Evolutionary conservation across 2,329 filamentous ascomycete species (phyloP).

Genomic region (Cordyceps tenuipes): DNA sequence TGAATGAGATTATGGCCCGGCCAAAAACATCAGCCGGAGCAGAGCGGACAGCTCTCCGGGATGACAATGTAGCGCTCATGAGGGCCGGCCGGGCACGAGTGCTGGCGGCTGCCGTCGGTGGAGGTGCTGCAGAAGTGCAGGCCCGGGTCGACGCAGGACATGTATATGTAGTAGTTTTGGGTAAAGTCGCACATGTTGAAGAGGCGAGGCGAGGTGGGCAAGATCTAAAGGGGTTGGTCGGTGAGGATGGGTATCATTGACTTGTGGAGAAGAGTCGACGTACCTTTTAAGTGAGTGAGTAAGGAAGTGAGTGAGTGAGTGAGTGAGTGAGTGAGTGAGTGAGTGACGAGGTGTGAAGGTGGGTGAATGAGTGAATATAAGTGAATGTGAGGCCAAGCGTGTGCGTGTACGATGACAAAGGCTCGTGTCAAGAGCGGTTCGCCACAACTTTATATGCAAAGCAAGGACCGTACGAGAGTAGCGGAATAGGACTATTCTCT

Average conservation of each 20-base stretch:
- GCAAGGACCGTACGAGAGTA: not conserved
- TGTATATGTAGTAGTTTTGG: slow-evolving; percentile 72
- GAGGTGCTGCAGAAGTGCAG: slow-evolving; percentile 64
- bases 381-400: too few species aligned
- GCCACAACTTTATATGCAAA: not conserved
- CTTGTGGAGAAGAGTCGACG: too few species aligned
- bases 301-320: too few species aligned
- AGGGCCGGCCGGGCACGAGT: slow-evolving; percentile 53
- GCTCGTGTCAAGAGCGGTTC: too few species aligned
- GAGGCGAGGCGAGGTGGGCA: not conserved
- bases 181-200: slow-evolving; percentile 54
- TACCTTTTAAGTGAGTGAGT: too few species aligned
- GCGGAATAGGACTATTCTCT: not conserved
- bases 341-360: not conserved
- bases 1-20: not conserved
- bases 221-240: not conserved
- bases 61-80: slow-evolving; percentile 69
- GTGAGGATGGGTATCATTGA: not conserved
- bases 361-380: not conserved
- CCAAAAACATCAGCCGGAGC: slow-evolving; percentile 25
- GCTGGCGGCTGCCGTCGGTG: slow-evolving; percentile 54
- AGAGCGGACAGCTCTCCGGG: slow-evolving; percentile 49
- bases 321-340: too few species aligned
- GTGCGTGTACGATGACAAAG: too few species aligned
- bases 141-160: slow-evolving; percentile 58